These are phyloP conservation scores for Aspergillus ostianus DNA, from an alignment of 495 filamentous ascomycete genomes.

Conservation along the genomic window DNA sequence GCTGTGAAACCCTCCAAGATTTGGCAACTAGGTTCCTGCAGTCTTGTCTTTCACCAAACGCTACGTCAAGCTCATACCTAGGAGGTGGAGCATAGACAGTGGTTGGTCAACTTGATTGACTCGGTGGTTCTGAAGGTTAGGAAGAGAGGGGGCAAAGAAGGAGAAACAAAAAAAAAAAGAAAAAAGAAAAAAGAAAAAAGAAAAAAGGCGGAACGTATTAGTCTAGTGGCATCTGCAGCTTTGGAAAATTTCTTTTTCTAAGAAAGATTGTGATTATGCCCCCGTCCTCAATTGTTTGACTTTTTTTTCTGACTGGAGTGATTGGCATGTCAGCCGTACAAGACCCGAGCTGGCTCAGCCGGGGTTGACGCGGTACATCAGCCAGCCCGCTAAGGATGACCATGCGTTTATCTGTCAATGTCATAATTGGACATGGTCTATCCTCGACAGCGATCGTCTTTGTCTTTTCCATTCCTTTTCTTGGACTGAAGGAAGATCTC, in stretches of 20 bases:
- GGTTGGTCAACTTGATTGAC: constrained; percentile 7
- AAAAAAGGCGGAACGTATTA: neutral
- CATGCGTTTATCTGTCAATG: neutral
- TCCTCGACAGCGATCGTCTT: neutral
- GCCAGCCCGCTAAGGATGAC: neutral
- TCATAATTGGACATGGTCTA: too few species aligned
- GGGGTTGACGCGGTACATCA: neutral
- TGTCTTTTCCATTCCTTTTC: neutral
- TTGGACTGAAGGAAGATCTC: neutral
- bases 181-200: constrained; percentile 1
- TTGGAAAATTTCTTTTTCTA: neutral
- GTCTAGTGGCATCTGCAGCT: neutral
- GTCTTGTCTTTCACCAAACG: constrained; percentile 10
- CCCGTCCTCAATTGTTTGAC: neutral
- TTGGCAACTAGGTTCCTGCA: constrained; percentile 23
- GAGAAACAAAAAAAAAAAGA: neutral
- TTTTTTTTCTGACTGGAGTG: too few species aligned
- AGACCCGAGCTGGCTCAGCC: neutral
- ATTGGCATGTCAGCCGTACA: neutral
- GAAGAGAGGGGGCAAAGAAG: neutral
- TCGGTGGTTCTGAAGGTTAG: neutral
- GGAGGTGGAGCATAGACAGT: constrained; percentile 4
- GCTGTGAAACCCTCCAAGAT: constrained; percentile 3
- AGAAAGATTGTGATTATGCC: neutral
- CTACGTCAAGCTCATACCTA: constrained; percentile 26